Base-by-base conservation (phyloP, 805 yeast species). In the Lipomyces mesembrius region DNA sequence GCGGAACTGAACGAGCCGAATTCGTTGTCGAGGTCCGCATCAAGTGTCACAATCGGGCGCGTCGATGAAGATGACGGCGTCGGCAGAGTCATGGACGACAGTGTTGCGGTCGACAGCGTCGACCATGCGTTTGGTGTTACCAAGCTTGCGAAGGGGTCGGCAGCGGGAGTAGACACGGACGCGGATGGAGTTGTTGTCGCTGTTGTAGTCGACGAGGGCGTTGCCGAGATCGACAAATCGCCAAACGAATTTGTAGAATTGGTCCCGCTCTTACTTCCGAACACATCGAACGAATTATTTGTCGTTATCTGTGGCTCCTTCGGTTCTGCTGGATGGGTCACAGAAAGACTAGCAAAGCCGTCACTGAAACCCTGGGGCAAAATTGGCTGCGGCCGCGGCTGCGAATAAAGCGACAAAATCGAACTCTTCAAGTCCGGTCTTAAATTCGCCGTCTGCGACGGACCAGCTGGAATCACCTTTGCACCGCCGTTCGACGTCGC, bases 381-480 rank as follows among this genome's bases (percentile, higher is more conserved):
- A 6, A 57, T 58, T 2, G 63, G 67, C n/a, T 74, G 74, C 60
- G 73, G 78, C 25, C 88, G 90, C 1, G 90, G 84, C 0, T 96
- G 86, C 29, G 82, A 78, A 77, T 95, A 95, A 62, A 95, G 83
- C 29, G 98, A 92, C 66, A 95, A 79, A 67, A 95, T 95, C 0
- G 97, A 91, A 79, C 91, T 91, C 76, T 95, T 95, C 77, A 95
- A 83, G 75, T 94, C 98, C 2, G 95, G 94, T 74, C 97, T 84
- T 43, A 83, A 65, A 17, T 60, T 66, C 17, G 71, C 63, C 9
- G 73, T 59, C 49, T 77, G 68, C 54, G 72, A 52, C 37, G 74
- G 66, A n/a, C 29, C 57, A 5, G 63, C 52, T 11, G 71, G 67
- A 32, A 56, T 54, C 34, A 7, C n/a, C 35, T 7, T 25, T 7